Evolutionary conservation across 805 yeast species (phyloP).

Genomic region (Candida loeiensis): DNA sequence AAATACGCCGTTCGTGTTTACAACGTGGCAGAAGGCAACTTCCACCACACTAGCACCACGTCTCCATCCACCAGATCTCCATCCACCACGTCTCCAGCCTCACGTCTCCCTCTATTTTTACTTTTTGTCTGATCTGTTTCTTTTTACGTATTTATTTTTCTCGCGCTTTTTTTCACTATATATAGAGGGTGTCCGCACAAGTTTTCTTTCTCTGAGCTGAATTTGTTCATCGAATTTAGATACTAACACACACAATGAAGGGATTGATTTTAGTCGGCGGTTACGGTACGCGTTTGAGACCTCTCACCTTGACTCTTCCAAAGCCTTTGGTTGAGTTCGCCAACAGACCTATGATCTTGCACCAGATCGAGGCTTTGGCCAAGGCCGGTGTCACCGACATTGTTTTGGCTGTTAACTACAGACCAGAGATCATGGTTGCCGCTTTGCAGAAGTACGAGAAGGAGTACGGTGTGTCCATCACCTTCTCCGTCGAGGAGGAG

Average conservation of each 20-base stretch:
- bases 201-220: neutral
- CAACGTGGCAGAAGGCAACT: no score
- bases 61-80: no score
- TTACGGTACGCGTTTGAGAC: conserved; percentile 99
- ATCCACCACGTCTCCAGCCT: neutral
- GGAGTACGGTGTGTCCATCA: conserved; percentile 90
- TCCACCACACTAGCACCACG: no score
- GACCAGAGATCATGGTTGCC: conserved; percentile 98
- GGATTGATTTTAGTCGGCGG: conserved; percentile 99
- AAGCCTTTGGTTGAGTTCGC: conserved; percentile 97
- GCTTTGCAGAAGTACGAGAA: conserved; percentile 91
- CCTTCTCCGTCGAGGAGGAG: conserved; percentile 98
- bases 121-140: neutral
- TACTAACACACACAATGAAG: conserved; percentile 52
- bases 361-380: conserved; percentile 97
- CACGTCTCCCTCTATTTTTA: neutral
- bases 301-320: conserved; percentile 90
- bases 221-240: conserved; percentile 1
- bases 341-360: conserved; percentile 98
- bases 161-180: conserved; percentile 2
- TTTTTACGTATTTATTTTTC: neutral
- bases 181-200: neutral
- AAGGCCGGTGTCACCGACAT: conserved; percentile 98
- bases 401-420: conserved; percentile 97
- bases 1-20: no score